Percentiles rank a stretch among this genome's conserved stretches.
Conservation (phyloP, 2,329 filamentous ascomycete species). For the Aspergillus sp. region DNA sequence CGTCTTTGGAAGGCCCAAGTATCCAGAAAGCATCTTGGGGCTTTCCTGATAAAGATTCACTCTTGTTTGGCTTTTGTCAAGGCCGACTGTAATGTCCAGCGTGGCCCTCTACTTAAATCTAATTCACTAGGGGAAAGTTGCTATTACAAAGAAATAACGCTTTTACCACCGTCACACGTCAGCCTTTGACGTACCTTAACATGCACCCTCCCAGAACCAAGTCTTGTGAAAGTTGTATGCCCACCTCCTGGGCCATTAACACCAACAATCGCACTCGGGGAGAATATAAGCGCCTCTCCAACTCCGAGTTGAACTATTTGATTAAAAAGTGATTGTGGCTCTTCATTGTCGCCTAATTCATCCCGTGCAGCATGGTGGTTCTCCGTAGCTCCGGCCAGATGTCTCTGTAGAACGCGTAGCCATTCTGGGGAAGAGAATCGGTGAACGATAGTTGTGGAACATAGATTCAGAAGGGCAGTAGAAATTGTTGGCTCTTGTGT, state of each 20-base stretch:
- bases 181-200: constrained; percentile 6
- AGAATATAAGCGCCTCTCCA: background rate
- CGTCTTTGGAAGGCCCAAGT: no score
- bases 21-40: no score
- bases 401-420: constrained; percentile 44
- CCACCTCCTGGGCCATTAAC: background rate
- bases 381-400: background rate
- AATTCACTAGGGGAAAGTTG: no score
- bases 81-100: no score
- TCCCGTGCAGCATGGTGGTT: background rate
- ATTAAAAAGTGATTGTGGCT: background rate
- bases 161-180: constrained; percentile 8
- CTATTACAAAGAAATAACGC: background rate
- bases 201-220: background rate
- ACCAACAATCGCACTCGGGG: background rate
- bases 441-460: constrained; percentile 68
- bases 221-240: background rate
- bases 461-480: constrained; percentile 65
- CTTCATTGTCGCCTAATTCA: background rate
- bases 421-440: constrained; percentile 66
- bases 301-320: background rate
- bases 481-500: constrained; percentile 75
- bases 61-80: no score
- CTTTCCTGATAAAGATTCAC: no score
- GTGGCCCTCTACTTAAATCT: no score